phyloP scores from a whole-genome alignment of 148 eudicot species.

The Nepenthes mirabilis region DNA sequence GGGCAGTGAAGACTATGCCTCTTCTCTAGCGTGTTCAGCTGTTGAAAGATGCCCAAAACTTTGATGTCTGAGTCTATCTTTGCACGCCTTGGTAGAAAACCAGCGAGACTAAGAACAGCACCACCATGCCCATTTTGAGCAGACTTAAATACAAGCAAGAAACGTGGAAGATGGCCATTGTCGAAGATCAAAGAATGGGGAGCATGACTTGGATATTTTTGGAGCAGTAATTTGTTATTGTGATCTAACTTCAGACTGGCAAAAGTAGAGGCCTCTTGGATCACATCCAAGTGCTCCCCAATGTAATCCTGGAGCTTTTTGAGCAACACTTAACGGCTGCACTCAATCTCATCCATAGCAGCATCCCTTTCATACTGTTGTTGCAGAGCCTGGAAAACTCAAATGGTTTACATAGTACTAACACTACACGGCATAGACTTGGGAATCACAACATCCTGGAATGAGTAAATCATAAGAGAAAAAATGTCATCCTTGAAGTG shows the following conservation, averaged over 20 bases:
- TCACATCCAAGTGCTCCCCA: slow-evolving; percentile 66
- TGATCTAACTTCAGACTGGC: slow-evolving; percentile 66
- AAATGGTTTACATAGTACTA: too few relatives aligned
- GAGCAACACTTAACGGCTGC: slow-evolving; percentile 61
- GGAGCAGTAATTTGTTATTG: slow-evolving; percentile 55
- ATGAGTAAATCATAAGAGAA: neutral
- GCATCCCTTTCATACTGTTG: slow-evolving; percentile 81
- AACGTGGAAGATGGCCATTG: slow-evolving; percentile 22
- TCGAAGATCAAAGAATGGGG: slow-evolving; percentile 28
- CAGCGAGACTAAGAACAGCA: slow-evolving; percentile 60
- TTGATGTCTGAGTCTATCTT: slow-evolving; percentile 35
- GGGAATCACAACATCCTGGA: too few relatives aligned
- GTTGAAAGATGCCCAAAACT: slow-evolving; percentile 21
- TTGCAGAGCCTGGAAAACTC: slow-evolving; percentile 39
- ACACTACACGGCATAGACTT: too few relatives aligned
- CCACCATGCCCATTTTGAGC: slow-evolving; percentile 34
- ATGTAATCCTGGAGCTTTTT: slow-evolving; percentile 61
- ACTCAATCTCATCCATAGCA: slow-evolving; percentile 58
- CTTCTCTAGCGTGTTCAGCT: slow-evolving; percentile 15
- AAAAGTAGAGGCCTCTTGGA: slow-evolving; percentile 66
- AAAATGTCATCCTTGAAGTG: too few relatives aligned
- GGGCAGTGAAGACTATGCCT: slow-evolving; percentile 31
- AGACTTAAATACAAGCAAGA: slow-evolving; percentile 23
- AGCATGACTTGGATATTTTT: slow-evolving; percentile 54
- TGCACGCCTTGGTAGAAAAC: slow-evolving; percentile 46